phyloP scores from a whole-genome alignment of 192 early-diverging fungal genomes.

The Thamnidium elegans region DNA sequence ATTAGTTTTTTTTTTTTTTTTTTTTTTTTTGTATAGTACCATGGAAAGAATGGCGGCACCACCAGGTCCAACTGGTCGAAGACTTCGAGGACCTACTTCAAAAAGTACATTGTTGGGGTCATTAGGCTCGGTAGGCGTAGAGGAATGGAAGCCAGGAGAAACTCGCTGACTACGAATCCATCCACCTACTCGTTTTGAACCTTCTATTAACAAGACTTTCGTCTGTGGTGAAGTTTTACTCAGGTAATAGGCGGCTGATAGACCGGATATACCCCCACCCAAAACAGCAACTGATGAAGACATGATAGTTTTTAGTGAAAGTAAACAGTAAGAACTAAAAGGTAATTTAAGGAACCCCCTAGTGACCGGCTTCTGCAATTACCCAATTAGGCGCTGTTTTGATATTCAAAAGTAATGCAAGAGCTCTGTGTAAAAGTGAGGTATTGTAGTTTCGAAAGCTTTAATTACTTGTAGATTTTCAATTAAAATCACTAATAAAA shows the following conservation, averaged over 20 bases:
- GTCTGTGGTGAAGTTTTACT: conserved; percentile 44
- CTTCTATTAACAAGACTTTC: conserved; percentile 73
- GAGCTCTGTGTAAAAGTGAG: no score
- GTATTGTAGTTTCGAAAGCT: no score
- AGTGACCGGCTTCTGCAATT: no score
- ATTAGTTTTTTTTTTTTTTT: not conserved
- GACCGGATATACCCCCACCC: conserved; percentile 90
- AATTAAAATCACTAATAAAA: no score
- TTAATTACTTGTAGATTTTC: no score
- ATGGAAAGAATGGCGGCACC: conserved; percentile 75
- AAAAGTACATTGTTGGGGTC: conserved; percentile 46
- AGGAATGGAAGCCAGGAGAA: conserved; percentile 26
- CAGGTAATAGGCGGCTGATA: conserved; percentile 80
- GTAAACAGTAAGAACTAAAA: not conserved
- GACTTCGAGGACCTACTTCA: conserved; percentile 81
- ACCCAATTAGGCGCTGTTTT: no score
- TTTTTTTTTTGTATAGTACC: conserved; percentile 34
- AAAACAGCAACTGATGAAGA: conserved; percentile 59
- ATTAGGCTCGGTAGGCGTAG: not conserved
- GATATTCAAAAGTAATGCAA: no score
- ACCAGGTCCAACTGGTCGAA: conserved; percentile 67
- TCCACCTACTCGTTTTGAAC: conserved; percentile 69
- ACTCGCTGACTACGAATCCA: conserved; percentile 75
- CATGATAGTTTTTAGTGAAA: not conserved
- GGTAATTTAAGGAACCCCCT: no score